Conservation (phyloP, 1,284 basidiomycete species). For the Leccinum fallax region DNA sequence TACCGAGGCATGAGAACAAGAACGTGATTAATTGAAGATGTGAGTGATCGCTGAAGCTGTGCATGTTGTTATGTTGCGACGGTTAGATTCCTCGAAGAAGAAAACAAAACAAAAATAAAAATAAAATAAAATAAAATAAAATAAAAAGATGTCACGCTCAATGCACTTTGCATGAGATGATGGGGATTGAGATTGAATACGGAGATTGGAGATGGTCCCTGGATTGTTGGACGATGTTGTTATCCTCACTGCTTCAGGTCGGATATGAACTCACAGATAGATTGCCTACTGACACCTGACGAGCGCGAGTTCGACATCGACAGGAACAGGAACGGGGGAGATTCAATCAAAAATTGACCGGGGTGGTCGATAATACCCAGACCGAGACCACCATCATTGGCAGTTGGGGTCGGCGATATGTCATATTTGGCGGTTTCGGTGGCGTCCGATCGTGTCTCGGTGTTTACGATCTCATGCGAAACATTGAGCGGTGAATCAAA, state of each 20-base stretch:
- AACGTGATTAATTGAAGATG: not conserved
- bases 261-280: not conserved
- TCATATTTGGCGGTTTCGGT: not conserved
- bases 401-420: not conserved
- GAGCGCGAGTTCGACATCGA: not conserved
- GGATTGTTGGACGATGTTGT: not conserved
- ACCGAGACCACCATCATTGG: not conserved
- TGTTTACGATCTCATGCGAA: not conserved
- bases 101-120: not conserved
- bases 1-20: conserved; percentile 10
- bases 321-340: not conserved
- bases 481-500: not conserved
- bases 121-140: not conserved
- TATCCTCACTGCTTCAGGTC: not conserved
- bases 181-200: not conserved
- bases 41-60: conserved; percentile 3
- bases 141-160: not conserved
- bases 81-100: not conserved
- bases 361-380: not conserved
- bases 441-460: not conserved
- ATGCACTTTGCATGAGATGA: not conserved
- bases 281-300: not conserved
- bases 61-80: not conserved
- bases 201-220: not conserved
- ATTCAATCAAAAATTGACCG: not conserved